These are phyloP conservation scores for Macrocybe sp. DNA, from an alignment of 1,284 basidiomycete genomes.

Conservation along the genomic window DNA sequence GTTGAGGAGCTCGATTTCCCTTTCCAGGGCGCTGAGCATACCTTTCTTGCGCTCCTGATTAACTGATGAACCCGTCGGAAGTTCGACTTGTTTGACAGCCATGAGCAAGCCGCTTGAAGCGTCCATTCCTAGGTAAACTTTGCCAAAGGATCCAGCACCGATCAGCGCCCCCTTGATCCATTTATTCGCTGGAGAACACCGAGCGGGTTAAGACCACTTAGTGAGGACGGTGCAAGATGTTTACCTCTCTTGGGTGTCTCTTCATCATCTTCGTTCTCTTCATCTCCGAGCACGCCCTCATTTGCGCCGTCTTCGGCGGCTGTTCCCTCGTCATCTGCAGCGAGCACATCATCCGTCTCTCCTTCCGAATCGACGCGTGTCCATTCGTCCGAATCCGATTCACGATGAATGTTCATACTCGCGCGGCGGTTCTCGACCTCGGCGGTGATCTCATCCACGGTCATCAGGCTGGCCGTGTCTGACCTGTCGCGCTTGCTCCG, in stretches of 20 bases:
- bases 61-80: constrained; percentile 81
- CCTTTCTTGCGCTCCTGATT: constrained; percentile 93
- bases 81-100: constrained; percentile 99
- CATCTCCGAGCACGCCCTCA: constrained; percentile 41
- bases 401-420: constrained; percentile 42
- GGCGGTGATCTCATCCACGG: constrained; percentile 96
- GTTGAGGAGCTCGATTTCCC: constrained; percentile 95
- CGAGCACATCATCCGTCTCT: constrained; percentile 30
- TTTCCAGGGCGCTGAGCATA: constrained; percentile 93
- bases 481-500: constrained; percentile 77
- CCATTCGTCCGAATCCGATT: constrained; percentile 61
- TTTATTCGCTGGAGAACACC: constrained; percentile 62
- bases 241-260: constrained; percentile 35
- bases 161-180: constrained; percentile 99
- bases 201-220: constrained; percentile 4
- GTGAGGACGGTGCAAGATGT: constrained; percentile 64
- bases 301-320: constrained; percentile 34
- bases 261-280: constrained; percentile 37
- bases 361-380: constrained; percentile 51
- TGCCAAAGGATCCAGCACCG: constrained; percentile 94
- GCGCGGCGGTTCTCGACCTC: constrained; percentile 84
- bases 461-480: constrained; percentile 89
- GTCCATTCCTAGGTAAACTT: constrained; percentile 97
- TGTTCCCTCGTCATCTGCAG: constrained; percentile 33
- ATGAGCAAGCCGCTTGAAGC: constrained; percentile 90